Evolutionary conservation across 352 stramenopile genomes (phyloP).

Genomic region (Salisapilia sapeloensis): DNA sequence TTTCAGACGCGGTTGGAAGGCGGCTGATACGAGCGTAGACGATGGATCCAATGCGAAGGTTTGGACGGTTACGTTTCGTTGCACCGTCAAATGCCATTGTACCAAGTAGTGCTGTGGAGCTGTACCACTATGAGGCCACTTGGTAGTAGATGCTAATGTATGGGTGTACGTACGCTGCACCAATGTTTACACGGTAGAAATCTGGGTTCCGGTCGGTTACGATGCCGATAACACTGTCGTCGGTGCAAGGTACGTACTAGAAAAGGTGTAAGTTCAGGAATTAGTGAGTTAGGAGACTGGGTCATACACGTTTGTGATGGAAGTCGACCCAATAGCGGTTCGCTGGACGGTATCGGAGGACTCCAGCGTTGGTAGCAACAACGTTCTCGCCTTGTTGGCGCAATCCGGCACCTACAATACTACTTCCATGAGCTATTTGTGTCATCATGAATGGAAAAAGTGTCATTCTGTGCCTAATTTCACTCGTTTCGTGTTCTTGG

Average conservation of each 20-base stretch:
- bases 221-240: conserved; percentile 89
- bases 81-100: conserved; percentile 92
- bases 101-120: conserved; percentile 44
- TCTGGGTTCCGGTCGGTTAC: conserved; percentile 89
- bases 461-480: conserved; percentile 54
- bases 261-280: conserved; percentile 1
- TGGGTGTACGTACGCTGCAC: conserved; percentile 56
- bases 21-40: conserved; percentile 91
- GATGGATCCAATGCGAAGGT: conserved; percentile 82
- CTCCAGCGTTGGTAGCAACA: conserved; percentile 61
- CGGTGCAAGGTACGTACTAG: conserved; percentile 56
- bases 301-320: conserved; percentile 63
- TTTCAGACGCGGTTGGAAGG: conserved; percentile 79
- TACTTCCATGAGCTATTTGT: not conserved
- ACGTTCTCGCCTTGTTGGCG: conserved; percentile 40
- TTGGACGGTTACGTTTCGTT: conserved; percentile 94
- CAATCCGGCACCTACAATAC: conserved; percentile 29
- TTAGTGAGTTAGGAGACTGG: not conserved
- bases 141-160: too few relatives aligned
- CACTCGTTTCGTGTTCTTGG: conserved; percentile 45
- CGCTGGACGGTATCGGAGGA: conserved; percentile 69
- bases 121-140: too few relatives aligned
- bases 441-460: not conserved
- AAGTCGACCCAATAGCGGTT: conserved; percentile 86
- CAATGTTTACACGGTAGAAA: conserved; percentile 92